Conservation (phyloP, 805 yeast species). For the Lachancea lanzarotensis region DNA sequence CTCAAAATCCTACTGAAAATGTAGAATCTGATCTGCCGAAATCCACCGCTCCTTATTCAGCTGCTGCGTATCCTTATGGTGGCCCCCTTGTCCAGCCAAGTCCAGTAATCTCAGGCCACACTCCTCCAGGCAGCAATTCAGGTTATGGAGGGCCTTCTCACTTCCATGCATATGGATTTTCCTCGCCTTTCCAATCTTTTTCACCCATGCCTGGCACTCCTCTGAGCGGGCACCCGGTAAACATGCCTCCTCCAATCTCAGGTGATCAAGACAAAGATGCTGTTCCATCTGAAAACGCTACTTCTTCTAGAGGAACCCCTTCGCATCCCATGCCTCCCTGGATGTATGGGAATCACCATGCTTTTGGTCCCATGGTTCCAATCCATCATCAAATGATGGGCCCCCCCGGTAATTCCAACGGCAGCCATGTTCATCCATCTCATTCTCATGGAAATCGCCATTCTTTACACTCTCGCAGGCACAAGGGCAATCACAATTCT, state of each 20-base stretch:
- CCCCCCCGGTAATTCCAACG: conserved; percentile 1
- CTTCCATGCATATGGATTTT: conserved; percentile 31
- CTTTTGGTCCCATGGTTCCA: conserved; percentile 26
- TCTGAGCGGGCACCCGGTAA: conserved; percentile 2
- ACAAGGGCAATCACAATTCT: conserved; percentile 20
- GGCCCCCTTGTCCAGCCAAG: conserved; percentile 30
- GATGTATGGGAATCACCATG: conserved; percentile 29
- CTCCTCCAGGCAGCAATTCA: conserved; percentile 17
- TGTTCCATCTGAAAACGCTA: background rate
- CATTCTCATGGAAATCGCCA: conserved; percentile 5
- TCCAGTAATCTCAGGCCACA: conserved; percentile 24
- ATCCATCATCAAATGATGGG: conserved; percentile 19
- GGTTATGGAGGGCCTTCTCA: conserved; percentile 27
- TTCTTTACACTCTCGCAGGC: conserved; percentile 6
- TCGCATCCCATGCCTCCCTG: conserved; percentile 28
- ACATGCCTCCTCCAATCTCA: background rate
- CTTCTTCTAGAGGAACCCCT: conserved; percentile 2
- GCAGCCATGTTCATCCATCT: conserved; percentile 4
- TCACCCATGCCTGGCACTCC: conserved; percentile 28
- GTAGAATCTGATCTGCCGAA: background rate
- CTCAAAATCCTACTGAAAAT: conserved; percentile 2
- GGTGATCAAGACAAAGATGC: conserved; percentile 2
- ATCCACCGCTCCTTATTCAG: conserved; percentile 17
- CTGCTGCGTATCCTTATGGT: conserved; percentile 31
- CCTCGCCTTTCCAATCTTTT: conserved; percentile 30